Evolutionary conservation across 2,329 filamentous ascomycete genomes (phyloP).

Genomic region (Scedosporium apiospermum): DNA sequence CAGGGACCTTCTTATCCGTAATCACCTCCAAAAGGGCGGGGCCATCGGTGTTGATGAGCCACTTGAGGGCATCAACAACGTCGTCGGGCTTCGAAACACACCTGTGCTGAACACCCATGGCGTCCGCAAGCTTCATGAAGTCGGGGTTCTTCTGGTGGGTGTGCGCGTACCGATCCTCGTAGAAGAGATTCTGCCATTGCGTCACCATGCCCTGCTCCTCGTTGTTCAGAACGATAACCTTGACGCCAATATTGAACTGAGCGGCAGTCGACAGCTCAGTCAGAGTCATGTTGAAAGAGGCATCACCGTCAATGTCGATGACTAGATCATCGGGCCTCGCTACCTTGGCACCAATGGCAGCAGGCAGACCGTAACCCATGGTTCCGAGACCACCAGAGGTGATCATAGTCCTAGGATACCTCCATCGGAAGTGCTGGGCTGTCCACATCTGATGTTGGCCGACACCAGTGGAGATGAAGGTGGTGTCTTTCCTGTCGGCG

Average conservation of each 20-base stretch:
- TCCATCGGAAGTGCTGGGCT: conserved; percentile 94
- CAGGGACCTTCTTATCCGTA: conserved; percentile 84
- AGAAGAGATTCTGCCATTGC: conserved; percentile 93
- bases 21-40: conserved; percentile 87
- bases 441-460: conserved; percentile 99
- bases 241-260: conserved; percentile 94
- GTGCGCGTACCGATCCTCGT: conserved; percentile 78
- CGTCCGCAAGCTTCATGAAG: conserved; percentile 84
- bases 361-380: conserved; percentile 92
- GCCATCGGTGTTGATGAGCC: conserved; percentile 68
- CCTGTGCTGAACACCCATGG: conserved; percentile 77
- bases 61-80: conserved; percentile 67
- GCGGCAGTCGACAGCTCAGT: conserved; percentile 88
- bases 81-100: conserved; percentile 67
- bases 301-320: conserved; percentile 93
- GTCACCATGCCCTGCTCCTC: conserved; percentile 96
- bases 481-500: conserved; percentile 67
- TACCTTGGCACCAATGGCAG: conserved; percentile 92
- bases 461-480: conserved; percentile 86
- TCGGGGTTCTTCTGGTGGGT: conserved; percentile 87
- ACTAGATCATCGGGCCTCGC: conserved; percentile 68
- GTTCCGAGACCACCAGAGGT: conserved; percentile 80
- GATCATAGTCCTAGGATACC: conserved; percentile 84
- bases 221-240: conserved; percentile 92
- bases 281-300: conserved; percentile 98